Conservation (phyloP, 306 rosid species). For the Cicer bijugum region DNA sequence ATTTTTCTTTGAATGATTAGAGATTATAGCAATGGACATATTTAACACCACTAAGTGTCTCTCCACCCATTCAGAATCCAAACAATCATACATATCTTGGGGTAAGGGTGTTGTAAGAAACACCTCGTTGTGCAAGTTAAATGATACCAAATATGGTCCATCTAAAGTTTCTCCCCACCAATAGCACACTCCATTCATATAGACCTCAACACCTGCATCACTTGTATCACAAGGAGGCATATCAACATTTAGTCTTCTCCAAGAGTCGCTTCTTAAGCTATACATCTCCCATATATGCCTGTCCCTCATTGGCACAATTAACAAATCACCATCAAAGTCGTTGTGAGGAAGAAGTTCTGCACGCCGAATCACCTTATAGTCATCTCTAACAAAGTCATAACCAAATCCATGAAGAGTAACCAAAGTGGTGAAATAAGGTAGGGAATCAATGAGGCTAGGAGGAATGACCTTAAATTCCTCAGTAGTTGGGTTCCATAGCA, state of each 20-base stretch:
- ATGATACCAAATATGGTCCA: neutral
- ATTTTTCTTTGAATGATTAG: neutral
- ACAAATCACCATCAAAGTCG: neutral
- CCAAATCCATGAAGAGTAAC: slow-evolving; percentile 12
- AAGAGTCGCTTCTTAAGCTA: slow-evolving; percentile 7
- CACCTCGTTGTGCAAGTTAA: neutral
- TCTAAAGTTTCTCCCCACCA: neutral
- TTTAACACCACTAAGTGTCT: neutral
- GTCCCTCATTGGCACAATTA: neutral
- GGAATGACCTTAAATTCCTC: neutral
- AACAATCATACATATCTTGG: neutral
- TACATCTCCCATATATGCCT: neutral
- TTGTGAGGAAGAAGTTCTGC: neutral
- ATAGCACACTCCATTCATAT: neutral
- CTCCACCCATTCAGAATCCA: neutral
- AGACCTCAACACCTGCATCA: neutral
- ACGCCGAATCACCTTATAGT: neutral
- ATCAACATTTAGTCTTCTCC: neutral
- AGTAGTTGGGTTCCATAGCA: neutral
- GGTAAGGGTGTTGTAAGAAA: neutral
- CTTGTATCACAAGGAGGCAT: neutral
- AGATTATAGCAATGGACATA: slow-evolving; percentile 6
- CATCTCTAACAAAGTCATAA: neutral
- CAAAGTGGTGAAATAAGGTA: neutral
- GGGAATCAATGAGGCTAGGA: neutral